Percentiles rank a stretch among this genome's conserved stretches.
Conservation (phyloP, 2,329 filamentous ascomycete genomes). For the Plectosphaerella plurivora region DNA sequence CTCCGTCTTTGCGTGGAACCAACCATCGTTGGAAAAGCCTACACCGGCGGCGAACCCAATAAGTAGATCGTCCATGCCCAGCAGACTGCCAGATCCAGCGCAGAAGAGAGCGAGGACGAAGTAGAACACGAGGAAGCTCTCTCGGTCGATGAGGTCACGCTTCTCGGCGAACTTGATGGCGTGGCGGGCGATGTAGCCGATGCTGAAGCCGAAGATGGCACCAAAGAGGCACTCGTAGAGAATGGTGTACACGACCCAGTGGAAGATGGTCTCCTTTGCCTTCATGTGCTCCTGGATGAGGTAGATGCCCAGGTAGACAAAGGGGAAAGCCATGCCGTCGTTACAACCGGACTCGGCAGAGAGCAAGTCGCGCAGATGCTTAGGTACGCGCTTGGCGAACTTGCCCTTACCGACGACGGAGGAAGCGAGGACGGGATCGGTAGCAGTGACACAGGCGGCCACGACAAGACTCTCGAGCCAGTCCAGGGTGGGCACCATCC, state of each 20-base stretch:
- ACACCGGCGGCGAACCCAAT: constrained; percentile 94
- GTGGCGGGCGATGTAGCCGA: constrained; percentile 88
- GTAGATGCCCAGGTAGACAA: constrained; percentile 89
- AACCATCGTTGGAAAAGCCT: constrained; percentile 98
- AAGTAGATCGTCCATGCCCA: constrained; percentile 89
- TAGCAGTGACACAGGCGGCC: constrained; percentile 93
- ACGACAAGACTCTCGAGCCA: constrained; percentile 88
- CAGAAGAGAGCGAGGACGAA: constrained; percentile 95
- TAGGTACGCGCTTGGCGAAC: constrained; percentile 94
- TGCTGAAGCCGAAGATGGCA: constrained; percentile 76
- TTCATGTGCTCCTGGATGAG: constrained; percentile 75
- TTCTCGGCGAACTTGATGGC: constrained; percentile 85
- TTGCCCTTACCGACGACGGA: constrained; percentile 99
- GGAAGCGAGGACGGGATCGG: constrained; percentile 92
- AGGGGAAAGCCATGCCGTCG: constrained; percentile 99
- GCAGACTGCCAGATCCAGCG: constrained; percentile 84
- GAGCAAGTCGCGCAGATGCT: constrained; percentile 90
- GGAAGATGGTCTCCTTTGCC: constrained; percentile 64
- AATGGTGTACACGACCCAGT: constrained; percentile 87
- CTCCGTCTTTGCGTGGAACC: constrained; percentile 97
- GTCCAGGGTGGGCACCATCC: constrained; percentile 70
- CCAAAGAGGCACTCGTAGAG: constrained; percentile 96
- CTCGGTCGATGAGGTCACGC: constrained; percentile 82
- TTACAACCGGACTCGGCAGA: constrained; percentile 98
- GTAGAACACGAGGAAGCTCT: constrained; percentile 98